Percentiles rank a stretch among this genome's conserved stretches.
These are phyloP conservation scores for Tephrocybe sp. DNA, from an alignment of 768 basidiomycete genomes.

Conservation along the genomic window DNA sequence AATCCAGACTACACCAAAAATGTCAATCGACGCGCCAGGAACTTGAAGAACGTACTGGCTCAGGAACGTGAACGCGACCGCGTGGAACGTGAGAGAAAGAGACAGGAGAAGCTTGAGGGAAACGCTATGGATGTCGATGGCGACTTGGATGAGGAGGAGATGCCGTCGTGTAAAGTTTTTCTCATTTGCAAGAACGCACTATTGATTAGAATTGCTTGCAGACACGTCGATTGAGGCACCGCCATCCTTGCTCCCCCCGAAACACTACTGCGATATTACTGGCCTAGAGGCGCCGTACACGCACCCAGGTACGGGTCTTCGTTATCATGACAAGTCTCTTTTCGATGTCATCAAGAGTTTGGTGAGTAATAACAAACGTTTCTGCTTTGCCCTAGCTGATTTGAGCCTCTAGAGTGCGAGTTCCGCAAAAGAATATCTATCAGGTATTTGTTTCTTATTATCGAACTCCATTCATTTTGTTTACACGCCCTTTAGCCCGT, in stretches of 20 bases:
- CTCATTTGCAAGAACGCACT: not conserved
- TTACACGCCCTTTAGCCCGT: constrained; percentile 24
- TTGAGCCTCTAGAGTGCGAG: constrained; percentile 51
- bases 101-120: constrained; percentile 47
- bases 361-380: constrained; percentile 35
- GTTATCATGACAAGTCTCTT: constrained; percentile 86
- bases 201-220: constrained; percentile 24
- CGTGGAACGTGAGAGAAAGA: constrained; percentile 59
- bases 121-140: constrained; percentile 59
- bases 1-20: constrained; percentile 71
- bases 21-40: constrained; percentile 71
- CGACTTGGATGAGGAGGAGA: constrained; percentile 52
- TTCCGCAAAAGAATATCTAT: constrained; percentile 74
- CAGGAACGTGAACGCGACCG: constrained; percentile 80
- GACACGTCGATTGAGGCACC: constrained; percentile 85
- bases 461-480: too few relatives aligned
- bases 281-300: constrained; percentile 86
- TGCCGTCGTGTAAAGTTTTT: constrained; percentile 62
- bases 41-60: constrained; percentile 73
- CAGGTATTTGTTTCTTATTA: constrained; percentile 34
- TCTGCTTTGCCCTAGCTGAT: not conserved
- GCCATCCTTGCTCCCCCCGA: constrained; percentile 74
- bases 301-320: constrained; percentile 75
- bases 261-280: constrained; percentile 84
- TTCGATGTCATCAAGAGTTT: constrained; percentile 79